A percentile compares a stretch with the other conserved stretches of the same genome.
Conservation (phyloP, 164 flowering plant genomes). For the Vitis amurensis region DNA sequence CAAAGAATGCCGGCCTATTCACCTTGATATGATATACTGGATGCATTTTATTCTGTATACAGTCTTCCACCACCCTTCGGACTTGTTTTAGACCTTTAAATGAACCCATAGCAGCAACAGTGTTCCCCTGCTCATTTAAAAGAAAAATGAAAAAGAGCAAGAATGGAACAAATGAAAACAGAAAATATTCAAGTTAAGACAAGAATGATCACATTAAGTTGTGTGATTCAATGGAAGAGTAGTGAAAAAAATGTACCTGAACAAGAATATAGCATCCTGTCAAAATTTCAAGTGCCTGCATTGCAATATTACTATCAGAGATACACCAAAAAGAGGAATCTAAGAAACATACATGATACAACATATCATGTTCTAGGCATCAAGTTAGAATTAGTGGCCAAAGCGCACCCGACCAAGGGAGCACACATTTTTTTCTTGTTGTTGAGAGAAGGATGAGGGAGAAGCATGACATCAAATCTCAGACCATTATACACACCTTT, state of each 20-base stretch:
- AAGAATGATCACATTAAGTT: background rate
- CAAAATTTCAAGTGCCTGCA: slow-evolving; percentile 93
- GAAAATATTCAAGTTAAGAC: background rate
- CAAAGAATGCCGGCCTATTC: slow-evolving; percentile 3
- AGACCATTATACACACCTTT: slow-evolving; percentile 49
- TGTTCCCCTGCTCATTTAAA: slow-evolving; percentile 61
- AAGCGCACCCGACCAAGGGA: no score
- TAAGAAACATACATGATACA: background rate
- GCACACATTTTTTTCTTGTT: background rate
- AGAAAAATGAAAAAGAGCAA: slow-evolving; percentile 4
- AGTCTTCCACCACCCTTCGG: slow-evolving; percentile 85
- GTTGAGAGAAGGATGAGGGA: background rate
- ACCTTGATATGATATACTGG: slow-evolving; percentile 90
- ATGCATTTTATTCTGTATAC: slow-evolving; percentile 80
- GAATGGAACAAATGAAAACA: background rate
- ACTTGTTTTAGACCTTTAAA: slow-evolving; percentile 90
- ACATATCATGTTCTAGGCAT: background rate
- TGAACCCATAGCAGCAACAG: slow-evolving; percentile 97
- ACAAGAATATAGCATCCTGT: slow-evolving; percentile 90
- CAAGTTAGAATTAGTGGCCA: background rate
- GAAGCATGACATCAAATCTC: background rate
- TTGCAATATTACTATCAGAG: background rate
- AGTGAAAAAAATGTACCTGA: slow-evolving; percentile 50
- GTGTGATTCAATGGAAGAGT: background rate
- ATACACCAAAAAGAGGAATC: background rate